phyloP scores from a whole-genome alignment of 1,284 basidiomycete genomes.

The Irpex sp. region DNA sequence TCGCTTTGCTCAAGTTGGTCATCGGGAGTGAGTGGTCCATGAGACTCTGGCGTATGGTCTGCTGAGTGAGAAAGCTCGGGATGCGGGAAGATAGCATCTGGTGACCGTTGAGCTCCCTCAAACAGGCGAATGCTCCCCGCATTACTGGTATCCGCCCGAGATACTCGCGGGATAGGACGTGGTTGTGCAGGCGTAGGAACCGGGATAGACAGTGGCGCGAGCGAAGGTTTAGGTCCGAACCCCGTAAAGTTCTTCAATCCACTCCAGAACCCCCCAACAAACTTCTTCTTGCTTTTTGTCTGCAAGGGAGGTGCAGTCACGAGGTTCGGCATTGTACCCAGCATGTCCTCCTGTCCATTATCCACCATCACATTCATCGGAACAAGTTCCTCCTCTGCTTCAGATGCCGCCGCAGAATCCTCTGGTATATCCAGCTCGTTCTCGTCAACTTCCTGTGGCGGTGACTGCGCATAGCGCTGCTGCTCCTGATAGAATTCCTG shows the following conservation, averaged over 20 bases:
- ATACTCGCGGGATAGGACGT: background rate
- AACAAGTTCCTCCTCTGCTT: background rate
- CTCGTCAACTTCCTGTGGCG: background rate
- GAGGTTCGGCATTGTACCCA: background rate
- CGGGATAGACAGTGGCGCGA: background rate
- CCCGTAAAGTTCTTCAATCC: background rate
- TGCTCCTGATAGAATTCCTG: background rate
- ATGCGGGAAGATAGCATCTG: background rate
- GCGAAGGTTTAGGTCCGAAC: background rate
- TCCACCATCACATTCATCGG: background rate
- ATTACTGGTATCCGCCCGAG: background rate
- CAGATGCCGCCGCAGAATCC: background rate
- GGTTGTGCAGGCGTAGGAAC: background rate
- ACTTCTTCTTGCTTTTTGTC: constrained; percentile 1
- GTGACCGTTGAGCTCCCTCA: background rate
- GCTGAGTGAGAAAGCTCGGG: background rate
- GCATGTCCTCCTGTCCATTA: background rate
- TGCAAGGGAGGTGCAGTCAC: background rate
- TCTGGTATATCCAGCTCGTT: background rate
- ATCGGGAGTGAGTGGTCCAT: background rate
- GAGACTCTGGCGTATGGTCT: background rate
- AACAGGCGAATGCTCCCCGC: background rate
- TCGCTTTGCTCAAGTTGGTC: constrained; percentile 3
- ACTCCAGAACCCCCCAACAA: background rate
- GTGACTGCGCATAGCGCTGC: background rate